phyloP scores from a whole-genome alignment of 371 early-diverging fungal genomes.

The Mortierella sp. region DNA sequence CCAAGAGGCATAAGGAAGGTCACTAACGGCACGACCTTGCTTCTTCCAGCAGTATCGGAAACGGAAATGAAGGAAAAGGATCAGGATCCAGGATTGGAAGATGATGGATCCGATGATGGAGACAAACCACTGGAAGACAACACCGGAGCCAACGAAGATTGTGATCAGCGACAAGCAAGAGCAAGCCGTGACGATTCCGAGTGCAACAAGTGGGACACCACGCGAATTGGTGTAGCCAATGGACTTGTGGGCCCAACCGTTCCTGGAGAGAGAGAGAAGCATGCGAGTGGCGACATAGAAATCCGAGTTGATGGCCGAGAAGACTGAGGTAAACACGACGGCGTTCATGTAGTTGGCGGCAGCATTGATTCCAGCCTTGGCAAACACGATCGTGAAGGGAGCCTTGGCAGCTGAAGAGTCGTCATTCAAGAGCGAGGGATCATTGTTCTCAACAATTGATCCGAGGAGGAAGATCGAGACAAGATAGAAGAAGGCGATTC shows the following conservation, averaged over 20 bases:
- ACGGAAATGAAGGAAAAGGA: conserved; percentile 78
- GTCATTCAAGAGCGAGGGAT: conserved; percentile 57
- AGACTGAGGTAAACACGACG: conserved; percentile 63
- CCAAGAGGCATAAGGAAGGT: conserved; percentile 79
- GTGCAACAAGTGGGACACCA: conserved; percentile 63
- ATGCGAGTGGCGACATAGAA: conserved; percentile 66
- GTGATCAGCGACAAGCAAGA: conserved; percentile 65
- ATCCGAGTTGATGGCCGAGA: conserved; percentile 71
- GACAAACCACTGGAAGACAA: conserved; percentile 68
- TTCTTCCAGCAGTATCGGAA: conserved; percentile 81
- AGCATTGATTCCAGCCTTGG: conserved; percentile 59
- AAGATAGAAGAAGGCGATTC: conserved; percentile 76
- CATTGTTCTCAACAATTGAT: conserved; percentile 69
- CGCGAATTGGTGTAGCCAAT: conserved; percentile 58
- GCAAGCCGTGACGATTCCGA: conserved; percentile 57
- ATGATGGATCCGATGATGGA: conserved; percentile 78
- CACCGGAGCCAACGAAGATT: conserved; percentile 56
- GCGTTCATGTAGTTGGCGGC: conserved; percentile 69
- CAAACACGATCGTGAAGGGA: conserved; percentile 76
- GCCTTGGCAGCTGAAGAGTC: conserved; percentile 57
- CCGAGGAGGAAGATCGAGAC: conserved; percentile 73
- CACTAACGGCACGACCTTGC: conserved; percentile 71
- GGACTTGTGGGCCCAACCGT: conserved; percentile 61
- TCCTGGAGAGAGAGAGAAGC: conserved; percentile 60
- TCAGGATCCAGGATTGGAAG: conserved; percentile 83